phyloP scores from a whole-genome alignment of 371 early-diverging fungal genomes.

The Antonospora locustae region DNA sequence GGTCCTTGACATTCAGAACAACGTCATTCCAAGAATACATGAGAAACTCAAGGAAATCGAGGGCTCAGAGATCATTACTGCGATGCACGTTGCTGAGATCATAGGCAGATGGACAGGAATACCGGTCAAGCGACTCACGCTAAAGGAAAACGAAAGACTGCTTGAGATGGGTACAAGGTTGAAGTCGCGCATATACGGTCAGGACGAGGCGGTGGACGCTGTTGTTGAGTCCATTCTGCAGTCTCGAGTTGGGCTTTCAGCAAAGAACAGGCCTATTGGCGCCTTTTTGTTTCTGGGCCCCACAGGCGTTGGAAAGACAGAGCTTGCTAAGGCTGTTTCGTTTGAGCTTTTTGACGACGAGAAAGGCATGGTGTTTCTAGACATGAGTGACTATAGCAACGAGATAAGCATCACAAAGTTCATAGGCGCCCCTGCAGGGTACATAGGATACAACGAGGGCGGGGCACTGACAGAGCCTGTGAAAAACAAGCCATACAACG shows the following conservation, averaged over 20 bases:
- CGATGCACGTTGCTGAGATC: slow-evolving; percentile 68
- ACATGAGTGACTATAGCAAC: slow-evolving; percentile 79
- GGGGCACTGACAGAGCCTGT: slow-evolving; percentile 75
- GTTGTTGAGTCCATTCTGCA: slow-evolving; percentile 66
- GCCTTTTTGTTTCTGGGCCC: slow-evolving; percentile 78
- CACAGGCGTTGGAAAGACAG: slow-evolving; percentile 76
- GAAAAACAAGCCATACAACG: slow-evolving; percentile 68
- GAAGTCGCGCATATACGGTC: slow-evolving; percentile 65
- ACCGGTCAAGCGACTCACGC: slow-evolving; percentile 64
- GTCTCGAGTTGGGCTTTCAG: slow-evolving; percentile 66
- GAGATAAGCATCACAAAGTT: slow-evolving; percentile 66
- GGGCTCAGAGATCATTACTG: slow-evolving; percentile 67
- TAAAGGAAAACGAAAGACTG: slow-evolving; percentile 67
- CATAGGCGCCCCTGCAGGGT: slow-evolving; percentile 75
- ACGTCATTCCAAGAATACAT: slow-evolving; percentile 62
- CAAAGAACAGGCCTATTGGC: slow-evolving; percentile 66
- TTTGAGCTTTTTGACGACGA: slow-evolving; percentile 71
- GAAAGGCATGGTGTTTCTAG: slow-evolving; percentile 66
- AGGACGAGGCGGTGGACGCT: slow-evolving; percentile 64
- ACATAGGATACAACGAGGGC: slow-evolving; percentile 67
- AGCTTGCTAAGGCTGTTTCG: slow-evolving; percentile 72
- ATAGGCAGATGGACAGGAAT: slow-evolving; percentile 72
- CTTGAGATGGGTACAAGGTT: slow-evolving; percentile 64
- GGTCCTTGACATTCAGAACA: slow-evolving; percentile 59
- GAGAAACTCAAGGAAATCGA: slow-evolving; percentile 59